Evolutionary conservation across 2,329 filamentous ascomycete species (phyloP), one percentile per base, ranked within the genome.

Genomic region (Diaporthe sp.): DNA sequence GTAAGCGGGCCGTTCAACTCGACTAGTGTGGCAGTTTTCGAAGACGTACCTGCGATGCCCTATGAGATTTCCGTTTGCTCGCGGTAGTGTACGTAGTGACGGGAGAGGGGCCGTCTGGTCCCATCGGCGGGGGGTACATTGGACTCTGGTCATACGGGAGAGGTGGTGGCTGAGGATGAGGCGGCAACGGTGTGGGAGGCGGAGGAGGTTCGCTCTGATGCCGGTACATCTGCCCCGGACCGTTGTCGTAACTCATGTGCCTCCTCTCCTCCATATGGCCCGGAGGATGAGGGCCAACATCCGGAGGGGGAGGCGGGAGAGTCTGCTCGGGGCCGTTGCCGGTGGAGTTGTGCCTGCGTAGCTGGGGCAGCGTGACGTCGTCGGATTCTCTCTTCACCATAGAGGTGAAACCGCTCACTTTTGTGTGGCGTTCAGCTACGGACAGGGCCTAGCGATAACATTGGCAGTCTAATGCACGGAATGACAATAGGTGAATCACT

Each of bases 1-100:
- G 55, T 42, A 30, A 73, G 56, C 27, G 53, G 53, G 39, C 5
- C 22, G 50, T 42, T 55, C 76, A 73, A 73, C 50, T 50, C 27
- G 70, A 44, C 66, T 32, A 8, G 9, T n/a, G 53, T 55, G 22
- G 13, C 22, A 30, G 32, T 39, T 8, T 9, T 30, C 15, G n/a
- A 30, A 9, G 19, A 75, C 81, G 76, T 83, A 92, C 90, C 87
- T 92, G 91, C 12, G 91, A 91, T 39, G 91, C 91, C 78, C 91
- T 86, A 68, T 91, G 91, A n/a, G 90, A 89, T 83, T 92, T 92
- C 79, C 90, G 88, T 81, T 92, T 91, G 6, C 83, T 83, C 7
- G 86, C 82, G 5, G 86, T 39, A 6, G 74, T 79, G 74, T 88
- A 87, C 22, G 63, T n/a, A 25, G 83, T 79, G 10, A 89, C 83